Evolutionary conservation across 164 flowering plant genomes (phyloP), one percentile per base, ranked within the genome.

Genomic region (Berberis vulgaris): DNA sequence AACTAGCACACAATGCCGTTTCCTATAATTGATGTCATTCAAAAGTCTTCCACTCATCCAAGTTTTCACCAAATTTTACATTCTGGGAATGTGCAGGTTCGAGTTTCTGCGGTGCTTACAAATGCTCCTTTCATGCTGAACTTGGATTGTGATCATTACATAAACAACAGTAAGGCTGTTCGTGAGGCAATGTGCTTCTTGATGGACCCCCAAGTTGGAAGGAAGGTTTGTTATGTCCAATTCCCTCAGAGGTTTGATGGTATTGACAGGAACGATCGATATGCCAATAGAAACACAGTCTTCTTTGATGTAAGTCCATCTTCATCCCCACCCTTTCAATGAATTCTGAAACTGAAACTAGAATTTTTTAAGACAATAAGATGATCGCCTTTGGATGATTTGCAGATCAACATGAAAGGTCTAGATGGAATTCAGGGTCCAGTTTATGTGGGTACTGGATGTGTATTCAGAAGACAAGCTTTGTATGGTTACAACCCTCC

Each of bases 241-340:
- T 93, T 93, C 67, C 98, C 98, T 47, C 99, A 90, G 70, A 81
- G 97, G 73, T 94, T 94, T 53, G 98, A 94, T 70, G 97, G 97
- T 7, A 90, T 90, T 66, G 97, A 94, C 66, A 82, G 75, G 75
- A 46, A 83, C 11, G 97, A 94, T 77, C 79, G 98, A 62, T 94
- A 94, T 69, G 97, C 98, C 72, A 94, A 94, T 75, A 77, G 97
- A 67, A 94, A 94, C 80, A 88, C 96, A 0, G 98, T 94, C 69
- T 94, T 94, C 85, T 94, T 94, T 64, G 98, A 94, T 78, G 98
- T 94, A 81, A 81, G 87, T 76, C n/a, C 58, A 7, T 5, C 63
- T 54, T 41, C 43, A 26, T n/a, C 46, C 5, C 60, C 43, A 58
- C 11, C 26, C 26, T 4, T 38, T 6, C 41, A 38, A 38, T 10